A percentile compares a stretch with the other conserved stretches of the same genome.
These are phyloP conservation scores for Kazachstania africana DNA, from an alignment of 805 yeast species.

Conservation along the genomic window DNA sequence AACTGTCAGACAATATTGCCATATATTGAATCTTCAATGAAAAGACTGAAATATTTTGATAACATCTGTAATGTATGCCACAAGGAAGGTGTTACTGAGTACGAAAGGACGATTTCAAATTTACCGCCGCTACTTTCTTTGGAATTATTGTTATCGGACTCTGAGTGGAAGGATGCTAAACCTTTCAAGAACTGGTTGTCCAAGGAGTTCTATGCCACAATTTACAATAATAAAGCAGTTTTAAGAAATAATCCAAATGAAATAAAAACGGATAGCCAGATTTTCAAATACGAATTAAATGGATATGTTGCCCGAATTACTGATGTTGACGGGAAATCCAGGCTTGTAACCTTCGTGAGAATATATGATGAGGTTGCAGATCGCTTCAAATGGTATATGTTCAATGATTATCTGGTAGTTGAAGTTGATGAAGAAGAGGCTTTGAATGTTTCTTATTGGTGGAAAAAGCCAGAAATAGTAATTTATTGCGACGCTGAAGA, in stretches of 20 bases:
- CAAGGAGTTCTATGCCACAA: slow-evolving; percentile 43
- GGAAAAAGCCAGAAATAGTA: slow-evolving; percentile 76
- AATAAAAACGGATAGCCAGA: slow-evolving; percentile 18
- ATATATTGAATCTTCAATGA: slow-evolving; percentile 52
- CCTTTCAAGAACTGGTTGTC: slow-evolving; percentile 46
- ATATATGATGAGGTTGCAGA: slow-evolving; percentile 27
- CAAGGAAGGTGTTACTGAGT: slow-evolving; percentile 42
- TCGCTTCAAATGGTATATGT: slow-evolving; percentile 55
- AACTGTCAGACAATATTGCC: slow-evolving; percentile 34
- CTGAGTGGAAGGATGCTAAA: slow-evolving; percentile 43
- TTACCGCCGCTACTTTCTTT: slow-evolving; percentile 57
- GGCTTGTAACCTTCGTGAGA: slow-evolving; percentile 47
- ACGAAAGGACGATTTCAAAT: slow-evolving; percentile 36
- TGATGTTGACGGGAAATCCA: slow-evolving; percentile 41
- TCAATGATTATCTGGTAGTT: slow-evolving; percentile 83
- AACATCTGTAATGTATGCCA: slow-evolving; percentile 44
- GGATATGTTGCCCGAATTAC: slow-evolving; percentile 63
- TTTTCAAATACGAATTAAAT: slow-evolving; percentile 44
- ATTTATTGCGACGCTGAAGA: slow-evolving; percentile 46
- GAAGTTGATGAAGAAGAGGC: slow-evolving; percentile 70
- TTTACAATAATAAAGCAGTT: slow-evolving; percentile 28
- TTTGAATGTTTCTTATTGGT: slow-evolving; percentile 52
- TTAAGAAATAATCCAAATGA: slow-evolving; percentile 26
- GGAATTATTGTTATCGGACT: slow-evolving; percentile 43
- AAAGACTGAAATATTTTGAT: slow-evolving; percentile 36